Conservation (phyloP, 345 rosid genomes). For the Erysimum cheiranthoides region DNA sequence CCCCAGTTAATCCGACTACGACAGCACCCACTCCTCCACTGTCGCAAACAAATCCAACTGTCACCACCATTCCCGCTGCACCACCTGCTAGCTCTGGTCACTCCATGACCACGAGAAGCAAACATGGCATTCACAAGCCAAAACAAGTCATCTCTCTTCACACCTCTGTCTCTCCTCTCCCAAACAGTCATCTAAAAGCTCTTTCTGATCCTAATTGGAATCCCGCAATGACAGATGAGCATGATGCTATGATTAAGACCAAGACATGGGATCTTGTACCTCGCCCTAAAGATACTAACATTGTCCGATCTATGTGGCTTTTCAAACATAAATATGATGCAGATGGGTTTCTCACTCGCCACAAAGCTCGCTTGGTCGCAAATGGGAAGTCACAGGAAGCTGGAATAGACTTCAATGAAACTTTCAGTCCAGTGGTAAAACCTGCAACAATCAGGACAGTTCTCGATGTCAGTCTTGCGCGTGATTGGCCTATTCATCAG, state of each 20-base stretch:
- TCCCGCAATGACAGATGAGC: not conserved
- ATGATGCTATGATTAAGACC: not conserved
- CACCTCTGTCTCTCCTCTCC: not conserved
- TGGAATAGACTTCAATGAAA: not conserved
- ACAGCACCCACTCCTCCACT: no score
- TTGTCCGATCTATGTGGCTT: not conserved
- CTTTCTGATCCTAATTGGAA: not conserved
- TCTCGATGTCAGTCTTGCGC: no score
- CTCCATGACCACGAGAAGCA: fast-evolving
- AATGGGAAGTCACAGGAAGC: not conserved
- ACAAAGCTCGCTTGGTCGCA: not conserved
- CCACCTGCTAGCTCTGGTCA: no score
- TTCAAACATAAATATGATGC: not conserved
- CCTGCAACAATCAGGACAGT: not conserved
- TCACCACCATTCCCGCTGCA: no score
- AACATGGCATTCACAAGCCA: not conserved
- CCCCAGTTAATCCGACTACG: no score
- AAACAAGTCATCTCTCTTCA: not conserved
- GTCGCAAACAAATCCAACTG: no score
- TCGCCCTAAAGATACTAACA: not conserved
- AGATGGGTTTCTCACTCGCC: not conserved
- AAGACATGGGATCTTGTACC: not conserved
- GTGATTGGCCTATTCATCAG: not conserved
- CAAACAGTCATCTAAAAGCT: not conserved
- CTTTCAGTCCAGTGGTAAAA: not conserved